A percentile compares a stretch with the other conserved stretches of the same genome.
Evolutionary conservation across 192 early-diverging fungal species (phyloP).

Genomic region (Podila verticillata): DNA sequence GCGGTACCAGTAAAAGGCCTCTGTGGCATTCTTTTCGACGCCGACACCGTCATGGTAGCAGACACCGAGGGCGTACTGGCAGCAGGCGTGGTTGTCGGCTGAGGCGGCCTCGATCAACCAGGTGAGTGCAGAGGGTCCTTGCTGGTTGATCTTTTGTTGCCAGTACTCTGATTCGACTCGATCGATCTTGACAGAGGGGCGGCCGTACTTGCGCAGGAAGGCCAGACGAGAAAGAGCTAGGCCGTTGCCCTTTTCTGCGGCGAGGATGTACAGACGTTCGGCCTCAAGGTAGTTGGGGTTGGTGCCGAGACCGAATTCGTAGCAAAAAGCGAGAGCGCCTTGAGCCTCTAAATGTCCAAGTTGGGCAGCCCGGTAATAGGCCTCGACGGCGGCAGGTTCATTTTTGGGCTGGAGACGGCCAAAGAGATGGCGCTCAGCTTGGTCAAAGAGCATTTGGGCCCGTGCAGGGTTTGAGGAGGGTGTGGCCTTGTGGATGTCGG

Average conservation of each 20-base stretch:
- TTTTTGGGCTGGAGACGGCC: constrained; percentile 57
- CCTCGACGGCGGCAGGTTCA: constrained; percentile 58
- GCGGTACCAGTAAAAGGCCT: constrained; percentile 81
- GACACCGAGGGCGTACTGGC: constrained; percentile 77
- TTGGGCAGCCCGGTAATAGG: constrained; percentile 61
- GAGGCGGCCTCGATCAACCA: constrained; percentile 75
- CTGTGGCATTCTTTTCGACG: constrained; percentile 65
- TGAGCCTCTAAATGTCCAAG: constrained; percentile 57
- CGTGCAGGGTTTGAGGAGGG: not conserved
- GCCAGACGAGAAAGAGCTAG: constrained; percentile 76
- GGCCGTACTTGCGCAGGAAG: constrained; percentile 83
- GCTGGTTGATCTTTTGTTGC: constrained; percentile 67
- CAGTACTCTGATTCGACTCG: constrained; percentile 84
- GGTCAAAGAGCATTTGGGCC: constrained; percentile 43
- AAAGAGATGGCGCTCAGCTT: constrained; percentile 58
- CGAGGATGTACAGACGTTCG: constrained; percentile 72
- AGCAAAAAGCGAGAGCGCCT: constrained; percentile 81
- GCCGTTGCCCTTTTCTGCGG: constrained; percentile 69
- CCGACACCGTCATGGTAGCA: constrained; percentile 86
- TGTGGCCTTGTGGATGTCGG: not conserved
- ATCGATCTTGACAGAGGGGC: constrained; percentile 81
- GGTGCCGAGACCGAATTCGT: constrained; percentile 86
- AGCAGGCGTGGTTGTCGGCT: constrained; percentile 62
- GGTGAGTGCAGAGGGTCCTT: constrained; percentile 62
- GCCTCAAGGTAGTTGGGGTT: constrained; percentile 66